Conservation (phyloP, 1,284 basidiomycete genomes). For the Heterobasidion irregulare region DNA sequence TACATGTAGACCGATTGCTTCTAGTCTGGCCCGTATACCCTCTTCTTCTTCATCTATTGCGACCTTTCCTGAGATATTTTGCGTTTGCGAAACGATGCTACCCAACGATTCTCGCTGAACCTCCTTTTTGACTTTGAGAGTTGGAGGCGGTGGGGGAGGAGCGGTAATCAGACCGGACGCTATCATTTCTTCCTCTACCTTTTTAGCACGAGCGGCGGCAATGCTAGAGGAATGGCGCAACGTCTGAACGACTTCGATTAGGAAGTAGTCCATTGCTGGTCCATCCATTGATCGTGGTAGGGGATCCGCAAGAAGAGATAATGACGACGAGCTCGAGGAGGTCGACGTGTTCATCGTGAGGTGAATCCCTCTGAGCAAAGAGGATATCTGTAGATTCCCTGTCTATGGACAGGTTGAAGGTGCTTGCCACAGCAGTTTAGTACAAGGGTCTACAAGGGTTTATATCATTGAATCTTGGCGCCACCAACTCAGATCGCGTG, state of each 20-base stretch:
- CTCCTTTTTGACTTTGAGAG: slow-evolving; percentile 32
- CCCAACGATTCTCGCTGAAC: slow-evolving; percentile 45
- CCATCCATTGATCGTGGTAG: slow-evolving; percentile 59
- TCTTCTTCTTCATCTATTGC: slow-evolving; percentile 65
- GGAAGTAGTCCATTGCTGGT: slow-evolving; percentile 75
- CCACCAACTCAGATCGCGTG: too few species aligned
- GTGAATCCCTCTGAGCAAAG: not conserved
- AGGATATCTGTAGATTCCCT: too few species aligned
- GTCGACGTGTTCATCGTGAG: slow-evolving; percentile 9
- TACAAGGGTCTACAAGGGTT: too few species aligned
- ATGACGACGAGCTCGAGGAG: slow-evolving; percentile 26
- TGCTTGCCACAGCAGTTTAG: too few species aligned
- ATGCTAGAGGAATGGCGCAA: slow-evolving; percentile 65
- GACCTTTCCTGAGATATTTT: slow-evolving; percentile 15
- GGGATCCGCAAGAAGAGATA: slow-evolving; percentile 53
- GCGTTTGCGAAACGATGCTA: slow-evolving; percentile 30
- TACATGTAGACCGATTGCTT: slow-evolving; percentile 81
- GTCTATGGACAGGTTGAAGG: too few species aligned
- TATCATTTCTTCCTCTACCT: slow-evolving; percentile 67
- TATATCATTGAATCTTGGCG: too few species aligned
- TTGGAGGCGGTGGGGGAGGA: slow-evolving; percentile 27
- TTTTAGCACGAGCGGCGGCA: slow-evolving; percentile 55
- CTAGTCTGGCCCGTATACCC: slow-evolving; percentile 60
- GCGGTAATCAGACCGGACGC: slow-evolving; percentile 60
- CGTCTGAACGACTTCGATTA: slow-evolving; percentile 72